Percentiles rank a stretch among this genome's conserved stretches.
phyloP scores from a whole-genome alignment of 805 yeast species.

The Wickerhamomyces bovis region DNA sequence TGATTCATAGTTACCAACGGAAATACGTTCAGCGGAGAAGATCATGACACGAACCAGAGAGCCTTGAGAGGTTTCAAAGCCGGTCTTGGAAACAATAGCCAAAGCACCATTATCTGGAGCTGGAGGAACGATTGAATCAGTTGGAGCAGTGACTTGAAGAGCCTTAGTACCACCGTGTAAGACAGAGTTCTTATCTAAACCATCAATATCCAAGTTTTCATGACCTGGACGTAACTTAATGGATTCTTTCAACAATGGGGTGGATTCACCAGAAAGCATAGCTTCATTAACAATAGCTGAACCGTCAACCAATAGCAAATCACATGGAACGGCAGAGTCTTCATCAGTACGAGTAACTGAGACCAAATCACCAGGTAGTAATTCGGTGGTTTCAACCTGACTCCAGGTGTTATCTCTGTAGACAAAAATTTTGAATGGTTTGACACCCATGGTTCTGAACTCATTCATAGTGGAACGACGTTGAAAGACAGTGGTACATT shows the following conservation, averaged over 20 bases:
- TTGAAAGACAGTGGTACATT: slow-evolving; percentile 91
- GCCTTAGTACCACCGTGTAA: slow-evolving; percentile 96
- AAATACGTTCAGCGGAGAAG: slow-evolving; percentile 91
- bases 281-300: slow-evolving; percentile 97
- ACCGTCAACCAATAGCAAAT: slow-evolving; percentile 78
- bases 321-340: slow-evolving; percentile 92
- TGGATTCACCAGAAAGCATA: slow-evolving; percentile 97
- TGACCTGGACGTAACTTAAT: slow-evolving; percentile 72
- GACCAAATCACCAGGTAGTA: slow-evolving; percentile 89
- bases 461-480: slow-evolving; percentile 92
- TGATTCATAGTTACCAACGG: slow-evolving; percentile 93
- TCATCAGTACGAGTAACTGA: slow-evolving; percentile 85
- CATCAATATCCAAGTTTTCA: slow-evolving; percentile 67
- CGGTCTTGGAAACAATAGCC: slow-evolving; percentile 87
- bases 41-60: slow-evolving; percentile 96
- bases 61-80: slow-evolving; percentile 98
- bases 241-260: slow-evolving; percentile 92
- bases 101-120: slow-evolving; percentile 87
- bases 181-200: slow-evolving; percentile 81
- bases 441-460: slow-evolving; percentile 95
- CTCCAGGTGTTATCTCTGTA: slow-evolving; percentile 69
- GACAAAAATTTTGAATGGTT: slow-evolving; percentile 76
- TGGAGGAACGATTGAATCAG: slow-evolving; percentile 39
- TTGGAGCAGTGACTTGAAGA: slow-evolving; percentile 79
- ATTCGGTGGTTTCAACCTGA: slow-evolving; percentile 59